Evolutionary conservation across 2,329 filamentous ascomycete genomes (phyloP).

Genomic region (Septoria linicola): DNA sequence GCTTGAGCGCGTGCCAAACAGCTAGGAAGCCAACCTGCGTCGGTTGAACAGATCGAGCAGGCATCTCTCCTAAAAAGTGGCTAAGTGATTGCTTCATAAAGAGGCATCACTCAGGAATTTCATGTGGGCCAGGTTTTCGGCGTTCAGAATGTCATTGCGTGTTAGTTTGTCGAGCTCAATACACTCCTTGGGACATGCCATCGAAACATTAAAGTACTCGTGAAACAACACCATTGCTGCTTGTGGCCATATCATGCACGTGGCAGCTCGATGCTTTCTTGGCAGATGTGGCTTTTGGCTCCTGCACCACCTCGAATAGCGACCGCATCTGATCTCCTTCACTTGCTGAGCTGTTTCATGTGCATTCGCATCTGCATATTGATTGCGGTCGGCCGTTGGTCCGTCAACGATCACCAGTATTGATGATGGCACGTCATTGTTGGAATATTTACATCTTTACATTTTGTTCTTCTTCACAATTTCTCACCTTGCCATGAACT

Average conservation of each 20-base stretch:
- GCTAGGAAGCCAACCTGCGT: not conserved
- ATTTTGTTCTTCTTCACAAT: not conserved
- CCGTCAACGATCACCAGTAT: too few relatives aligned
- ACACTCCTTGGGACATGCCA: conserved; percentile 11
- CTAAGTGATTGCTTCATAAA: not conserved
- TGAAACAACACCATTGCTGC: not conserved
- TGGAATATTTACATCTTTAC: too few relatives aligned
- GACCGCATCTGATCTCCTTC: too few relatives aligned
- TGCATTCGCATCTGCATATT: too few relatives aligned
- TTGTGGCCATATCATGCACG: not conserved
- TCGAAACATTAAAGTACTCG: too few relatives aligned
- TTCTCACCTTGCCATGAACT: not conserved
- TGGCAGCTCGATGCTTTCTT: too few relatives aligned
- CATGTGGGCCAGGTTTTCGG: conserved; percentile 7
- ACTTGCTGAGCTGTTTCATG: too few relatives aligned
- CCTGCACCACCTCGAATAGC: too few relatives aligned
- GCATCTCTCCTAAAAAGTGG: not conserved
- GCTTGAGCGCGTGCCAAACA: conserved; percentile 11
- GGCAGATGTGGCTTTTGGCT: too few relatives aligned
- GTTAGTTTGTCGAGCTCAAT: conserved; percentile 20
- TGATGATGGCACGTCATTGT: too few relatives aligned
- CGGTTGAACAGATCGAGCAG: not conserved
- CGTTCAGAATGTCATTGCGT: conserved; percentile 2
- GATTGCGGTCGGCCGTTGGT: too few relatives aligned
- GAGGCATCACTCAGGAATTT: not conserved